Conservation (phyloP, 495 filamentous ascomycete genomes). For the Podospora fimiseda region DNA sequence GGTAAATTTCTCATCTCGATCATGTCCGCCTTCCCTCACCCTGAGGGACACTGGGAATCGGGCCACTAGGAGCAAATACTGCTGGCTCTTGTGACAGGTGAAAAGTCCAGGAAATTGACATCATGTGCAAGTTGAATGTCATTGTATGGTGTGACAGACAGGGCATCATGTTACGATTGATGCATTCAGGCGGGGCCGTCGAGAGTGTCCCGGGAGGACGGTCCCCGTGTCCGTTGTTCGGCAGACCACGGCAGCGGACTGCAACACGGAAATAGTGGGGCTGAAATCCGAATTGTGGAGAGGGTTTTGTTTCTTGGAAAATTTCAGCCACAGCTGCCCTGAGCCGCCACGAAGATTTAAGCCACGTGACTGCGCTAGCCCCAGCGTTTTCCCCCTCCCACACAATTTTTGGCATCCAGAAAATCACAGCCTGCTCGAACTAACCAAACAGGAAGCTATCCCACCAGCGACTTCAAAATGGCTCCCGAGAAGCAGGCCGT, state of each 20-base stretch:
- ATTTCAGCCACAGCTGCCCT: conserved; percentile 8
- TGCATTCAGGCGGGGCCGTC: no score
- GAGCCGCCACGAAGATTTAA: conserved; percentile 8
- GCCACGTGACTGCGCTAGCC: conserved; percentile 31
- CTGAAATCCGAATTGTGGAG: neutral
- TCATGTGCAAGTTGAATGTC: no score
- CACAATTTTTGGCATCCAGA: conserved; percentile 26
- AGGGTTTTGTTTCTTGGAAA: neutral
- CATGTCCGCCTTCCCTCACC: no score
- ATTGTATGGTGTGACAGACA: no score
- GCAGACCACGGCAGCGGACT: neutral
- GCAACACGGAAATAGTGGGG: neutral
- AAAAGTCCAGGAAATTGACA: no score
- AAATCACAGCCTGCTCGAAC: conserved; percentile 25
- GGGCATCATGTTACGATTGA: no score
- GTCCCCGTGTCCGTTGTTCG: neutral
- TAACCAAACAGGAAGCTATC: conserved; percentile 29
- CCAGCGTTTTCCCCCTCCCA: conserved; percentile 34
- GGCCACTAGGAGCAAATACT: no score
- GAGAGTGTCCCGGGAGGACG: no score
- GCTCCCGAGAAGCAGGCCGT: conserved; percentile 28
- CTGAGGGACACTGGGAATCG: no score
- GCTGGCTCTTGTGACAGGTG: no score
- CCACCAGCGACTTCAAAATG: conserved; percentile 30
- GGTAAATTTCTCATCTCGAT: no score